Percentiles rank a stretch among this genome's conserved stretches.
Evolutionary conservation across 495 filamentous ascomycete genomes (phyloP).

Genomic region (Aspergillus cavernicola): DNA sequence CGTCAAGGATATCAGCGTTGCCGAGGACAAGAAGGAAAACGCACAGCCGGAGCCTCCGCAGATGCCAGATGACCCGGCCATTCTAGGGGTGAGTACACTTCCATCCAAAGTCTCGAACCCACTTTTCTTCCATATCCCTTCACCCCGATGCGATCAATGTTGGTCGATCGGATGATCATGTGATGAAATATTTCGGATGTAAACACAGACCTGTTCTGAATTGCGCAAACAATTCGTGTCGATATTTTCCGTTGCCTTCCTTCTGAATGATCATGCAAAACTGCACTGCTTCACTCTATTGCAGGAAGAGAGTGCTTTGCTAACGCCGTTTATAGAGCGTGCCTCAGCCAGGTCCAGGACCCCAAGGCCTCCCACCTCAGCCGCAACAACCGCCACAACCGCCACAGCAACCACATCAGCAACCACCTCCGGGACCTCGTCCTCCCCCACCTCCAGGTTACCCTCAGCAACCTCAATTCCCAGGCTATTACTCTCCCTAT

Average conservation of each 20-base stretch:
- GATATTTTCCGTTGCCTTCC: conserved; percentile 99
- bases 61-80: conserved; percentile 93
- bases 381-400: conserved; percentile 37
- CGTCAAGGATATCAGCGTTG: conserved; percentile 95
- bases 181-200: conserved; percentile 63
- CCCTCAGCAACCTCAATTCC: conserved; percentile 51
- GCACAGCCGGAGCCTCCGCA: conserved; percentile 60
- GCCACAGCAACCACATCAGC: conserved; percentile 24
- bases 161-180: conserved; percentile 29
- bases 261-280: conserved; percentile 62
- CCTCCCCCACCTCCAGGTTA: conserved; percentile 46
- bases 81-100: conserved; percentile 80
- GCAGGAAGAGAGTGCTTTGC: not conserved
- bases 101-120: not conserved
- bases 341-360: conserved; percentile 35
- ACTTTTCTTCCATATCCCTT: not conserved
- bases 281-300: not conserved
- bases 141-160: not conserved
- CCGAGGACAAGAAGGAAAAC: conserved; percentile 74
- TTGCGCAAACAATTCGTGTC: conserved; percentile 87
- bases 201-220: conserved; percentile 64
- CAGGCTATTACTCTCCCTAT: conserved; percentile 48
- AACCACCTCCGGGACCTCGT: conserved; percentile 40
- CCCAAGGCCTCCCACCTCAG: conserved; percentile 39
- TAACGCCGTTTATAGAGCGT: conserved; percentile 28